Conservation (phyloP, 139 green algal genomes). For the Tetratostichococcus sp. region DNA sequence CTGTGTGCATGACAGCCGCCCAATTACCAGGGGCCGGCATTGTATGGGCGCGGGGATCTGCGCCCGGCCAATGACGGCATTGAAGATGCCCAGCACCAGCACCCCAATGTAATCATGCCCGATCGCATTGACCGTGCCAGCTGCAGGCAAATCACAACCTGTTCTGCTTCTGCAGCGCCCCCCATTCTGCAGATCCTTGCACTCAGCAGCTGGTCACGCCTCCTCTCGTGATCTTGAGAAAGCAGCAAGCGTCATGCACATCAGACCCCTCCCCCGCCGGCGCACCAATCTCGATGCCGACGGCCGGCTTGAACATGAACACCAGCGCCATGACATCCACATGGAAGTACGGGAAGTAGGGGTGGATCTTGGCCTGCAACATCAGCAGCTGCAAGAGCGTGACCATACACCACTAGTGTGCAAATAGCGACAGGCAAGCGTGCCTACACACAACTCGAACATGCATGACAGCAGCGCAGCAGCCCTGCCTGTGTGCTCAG, state of each 20-base stretch:
- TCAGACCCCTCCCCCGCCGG: not conserved
- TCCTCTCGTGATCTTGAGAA: too few relatives aligned
- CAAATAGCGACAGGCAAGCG: conserved; percentile 42
- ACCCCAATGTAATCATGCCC: conserved; percentile 60
- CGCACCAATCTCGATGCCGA: conserved; percentile 37
- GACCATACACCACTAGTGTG: conserved; percentile 11
- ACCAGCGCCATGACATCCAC: conserved; percentile 40
- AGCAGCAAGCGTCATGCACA: not conserved
- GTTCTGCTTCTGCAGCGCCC: not conserved
- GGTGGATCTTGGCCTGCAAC: conserved; percentile 38
- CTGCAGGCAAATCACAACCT: conserved; percentile 19
- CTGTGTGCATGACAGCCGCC: too few relatives aligned
- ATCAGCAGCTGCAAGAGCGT: not conserved
- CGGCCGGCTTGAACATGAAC: conserved; percentile 36
- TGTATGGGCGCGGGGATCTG: conserved; percentile 37
- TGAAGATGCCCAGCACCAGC: conserved; percentile 66
- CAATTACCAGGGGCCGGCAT: conserved; percentile 7
- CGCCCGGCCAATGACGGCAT: conserved; percentile 41
- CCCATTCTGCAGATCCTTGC: not conserved
- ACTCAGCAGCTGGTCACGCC: not conserved
- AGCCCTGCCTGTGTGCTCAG: conserved; percentile 27
- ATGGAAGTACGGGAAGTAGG: conserved; percentile 52
- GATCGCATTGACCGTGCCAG: conserved; percentile 58
- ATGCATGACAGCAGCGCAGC: conserved; percentile 47
- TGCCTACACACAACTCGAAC: conserved; percentile 6